phyloP scores from a whole-genome alignment of 2,329 filamentous ascomycete genomes.

The Fusarium phyllophilum region DNA sequence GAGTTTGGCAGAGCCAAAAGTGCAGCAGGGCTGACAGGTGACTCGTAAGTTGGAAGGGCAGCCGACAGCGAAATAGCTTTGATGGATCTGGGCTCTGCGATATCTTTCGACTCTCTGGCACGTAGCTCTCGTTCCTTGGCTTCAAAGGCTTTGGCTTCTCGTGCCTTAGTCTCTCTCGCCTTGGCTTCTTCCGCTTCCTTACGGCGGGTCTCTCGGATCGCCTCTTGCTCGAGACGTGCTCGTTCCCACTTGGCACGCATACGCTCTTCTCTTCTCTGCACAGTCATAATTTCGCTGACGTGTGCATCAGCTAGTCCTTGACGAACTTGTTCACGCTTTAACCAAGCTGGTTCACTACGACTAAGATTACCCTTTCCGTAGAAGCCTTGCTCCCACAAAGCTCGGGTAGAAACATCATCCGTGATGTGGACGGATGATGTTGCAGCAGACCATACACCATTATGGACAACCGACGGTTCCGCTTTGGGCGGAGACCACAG shows the following conservation, averaged over 20 bases:
- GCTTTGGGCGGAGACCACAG: conserved; percentile 72
- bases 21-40: conserved; percentile 57
- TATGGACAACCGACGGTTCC: conserved; percentile 72
- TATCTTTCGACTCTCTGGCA: conserved; percentile 5
- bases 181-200: conserved; percentile 54
- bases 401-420: conserved; percentile 78
- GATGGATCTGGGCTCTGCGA: neutral
- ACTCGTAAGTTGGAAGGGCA: neutral
- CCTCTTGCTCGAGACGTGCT: conserved; percentile 86
- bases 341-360: conserved; percentile 94
- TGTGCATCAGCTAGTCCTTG: conserved; percentile 70
- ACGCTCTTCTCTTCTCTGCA: conserved; percentile 80
- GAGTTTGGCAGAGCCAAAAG: conserved; percentile 69
- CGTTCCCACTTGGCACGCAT: conserved; percentile 89
- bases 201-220: conserved; percentile 74
- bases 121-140: conserved; percentile 13
- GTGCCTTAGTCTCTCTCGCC: conserved; percentile 34
- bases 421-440: conserved; percentile 87
- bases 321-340: conserved; percentile 81
- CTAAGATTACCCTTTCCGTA: conserved; percentile 95
- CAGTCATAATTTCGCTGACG: conserved; percentile 86
- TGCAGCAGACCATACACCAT: conserved; percentile 81
- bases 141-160: conserved; percentile 24
- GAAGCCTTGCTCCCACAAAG: conserved; percentile 96
- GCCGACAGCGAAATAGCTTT: conserved; percentile 1